Evolutionary conservation across 2,329 filamentous ascomycete species (phyloP).

Genomic region (Aspergillus brasiliensis): DNA sequence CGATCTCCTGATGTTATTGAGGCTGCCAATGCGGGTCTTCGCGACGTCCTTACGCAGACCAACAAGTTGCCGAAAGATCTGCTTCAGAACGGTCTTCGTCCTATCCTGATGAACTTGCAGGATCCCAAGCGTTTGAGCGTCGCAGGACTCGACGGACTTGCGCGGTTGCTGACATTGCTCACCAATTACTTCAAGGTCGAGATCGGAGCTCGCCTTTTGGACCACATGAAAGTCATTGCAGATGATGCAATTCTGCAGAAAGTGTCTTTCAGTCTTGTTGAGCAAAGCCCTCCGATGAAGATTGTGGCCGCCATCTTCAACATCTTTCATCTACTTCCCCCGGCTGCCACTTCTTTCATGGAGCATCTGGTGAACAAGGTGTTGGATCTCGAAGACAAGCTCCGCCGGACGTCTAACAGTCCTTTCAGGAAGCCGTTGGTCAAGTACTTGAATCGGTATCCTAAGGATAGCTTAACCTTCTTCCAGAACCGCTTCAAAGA

Average conservation of each 20-base stretch:
- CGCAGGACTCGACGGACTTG: conserved; percentile 86
- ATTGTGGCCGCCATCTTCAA: conserved; percentile 93
- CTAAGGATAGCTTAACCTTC: conserved; percentile 81
- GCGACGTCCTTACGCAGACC: conserved; percentile 81
- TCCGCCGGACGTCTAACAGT: conserved; percentile 85
- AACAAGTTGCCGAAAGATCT: conserved; percentile 94
- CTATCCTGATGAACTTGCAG: conserved; percentile 94
- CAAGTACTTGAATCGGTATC: conserved; percentile 90
- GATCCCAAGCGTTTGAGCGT: conserved; percentile 89
- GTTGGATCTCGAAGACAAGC: conserved; percentile 80
- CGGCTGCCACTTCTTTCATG: conserved; percentile 87
- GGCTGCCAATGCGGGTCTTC: conserved; percentile 87
- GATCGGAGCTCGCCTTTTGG: conserved; percentile 87
- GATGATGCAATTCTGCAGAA: conserved; percentile 79
- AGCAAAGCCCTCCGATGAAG: conserved; percentile 90
- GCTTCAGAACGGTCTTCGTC: conserved; percentile 87
- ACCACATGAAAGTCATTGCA: conserved; percentile 89
- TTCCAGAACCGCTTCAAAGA: conserved; percentile 80
- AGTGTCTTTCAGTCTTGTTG: conserved; percentile 90
- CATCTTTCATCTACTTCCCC: conserved; percentile 93
- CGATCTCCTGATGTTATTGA: conserved; percentile 91
- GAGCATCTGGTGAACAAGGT: conserved; percentile 86
- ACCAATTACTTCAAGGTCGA: conserved; percentile 99
- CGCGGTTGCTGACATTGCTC: conserved; percentile 82
- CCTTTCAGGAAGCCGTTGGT: conserved; percentile 89